Percentiles rank a stretch among this genome's conserved stretches.
Evolutionary conservation across 345 rosid genomes (phyloP).

Genomic region (Cardamine resedifolia): DNA sequence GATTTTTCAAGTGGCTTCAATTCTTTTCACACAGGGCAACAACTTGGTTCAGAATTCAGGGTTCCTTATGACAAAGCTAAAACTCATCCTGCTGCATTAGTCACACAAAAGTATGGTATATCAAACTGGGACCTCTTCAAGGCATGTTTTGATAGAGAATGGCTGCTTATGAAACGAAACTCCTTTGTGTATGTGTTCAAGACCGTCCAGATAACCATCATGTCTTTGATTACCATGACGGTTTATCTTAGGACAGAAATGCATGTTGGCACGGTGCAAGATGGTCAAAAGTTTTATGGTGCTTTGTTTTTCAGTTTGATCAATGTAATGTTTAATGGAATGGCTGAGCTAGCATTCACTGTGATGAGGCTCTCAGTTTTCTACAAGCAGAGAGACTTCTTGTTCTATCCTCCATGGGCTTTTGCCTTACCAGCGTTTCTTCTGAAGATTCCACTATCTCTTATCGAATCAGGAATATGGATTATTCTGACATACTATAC

Average conservation of each 20-base stretch:
- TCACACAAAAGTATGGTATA: slow-evolving; percentile 65
- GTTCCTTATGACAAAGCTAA: slow-evolving; percentile 57
- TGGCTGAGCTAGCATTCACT: slow-evolving; percentile 64
- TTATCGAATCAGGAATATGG: slow-evolving; percentile 66
- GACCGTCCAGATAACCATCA: slow-evolving; percentile 54
- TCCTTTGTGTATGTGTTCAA: slow-evolving; percentile 58
- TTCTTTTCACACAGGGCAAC: slow-evolving; percentile 56
- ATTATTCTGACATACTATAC: slow-evolving; percentile 61
- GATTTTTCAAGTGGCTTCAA: slow-evolving; percentile 51
- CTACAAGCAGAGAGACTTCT: slow-evolving; percentile 67
- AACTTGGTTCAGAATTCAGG: slow-evolving; percentile 45
- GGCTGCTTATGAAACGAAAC: slow-evolving; percentile 69
- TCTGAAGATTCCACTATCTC: slow-evolving; percentile 63
- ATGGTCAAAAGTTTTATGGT: slow-evolving; percentile 54
- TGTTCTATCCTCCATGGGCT: slow-evolving; percentile 75
- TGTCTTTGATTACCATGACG: slow-evolving; percentile 52
- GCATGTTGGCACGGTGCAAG: slow-evolving; percentile 44
- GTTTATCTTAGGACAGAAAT: slow-evolving; percentile 62
- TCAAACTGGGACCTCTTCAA: slow-evolving; percentile 63
- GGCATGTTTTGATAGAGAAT: slow-evolving; percentile 72
- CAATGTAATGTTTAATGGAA: slow-evolving; percentile 67
- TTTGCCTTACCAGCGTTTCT: slow-evolving; percentile 62
- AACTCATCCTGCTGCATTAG: slow-evolving; percentile 65
- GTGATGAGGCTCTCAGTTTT: slow-evolving; percentile 65
- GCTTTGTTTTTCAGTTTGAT: slow-evolving; percentile 58